Evolutionary conservation across 805 yeast species (phyloP).

Genomic region (Hanseniaspora guilliermondii): DNA sequence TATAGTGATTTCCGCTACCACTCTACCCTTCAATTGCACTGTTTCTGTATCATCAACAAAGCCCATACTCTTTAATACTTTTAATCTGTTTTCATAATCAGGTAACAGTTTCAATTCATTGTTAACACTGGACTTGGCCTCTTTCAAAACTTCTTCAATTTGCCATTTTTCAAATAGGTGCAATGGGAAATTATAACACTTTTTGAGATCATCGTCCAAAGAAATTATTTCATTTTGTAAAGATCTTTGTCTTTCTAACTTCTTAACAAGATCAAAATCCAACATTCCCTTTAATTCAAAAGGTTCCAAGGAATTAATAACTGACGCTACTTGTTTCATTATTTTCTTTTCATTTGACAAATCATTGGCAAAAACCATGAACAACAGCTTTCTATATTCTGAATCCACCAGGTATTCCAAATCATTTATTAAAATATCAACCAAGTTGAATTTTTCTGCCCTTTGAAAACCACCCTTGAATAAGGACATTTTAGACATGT

Average conservation of each 20-base stretch:
- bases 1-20: constrained; percentile 81
- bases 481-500: neutral
- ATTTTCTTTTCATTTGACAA: neutral
- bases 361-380: constrained; percentile 11
- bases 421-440: constrained; percentile 21
- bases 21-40: constrained; percentile 70
- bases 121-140: constrained; percentile 42
- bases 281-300: constrained; percentile 21
- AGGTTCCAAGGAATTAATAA: constrained; percentile 19
- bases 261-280: constrained; percentile 22
- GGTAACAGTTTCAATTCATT: constrained; percentile 84
- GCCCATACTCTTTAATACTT: constrained; percentile 62
- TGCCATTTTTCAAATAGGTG: constrained; percentile 13
- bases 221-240: constrained; percentile 23
- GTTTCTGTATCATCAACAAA: constrained; percentile 68
- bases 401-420: constrained; percentile 23
- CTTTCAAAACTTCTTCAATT: constrained; percentile 28
- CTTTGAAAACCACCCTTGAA: constrained; percentile 8
- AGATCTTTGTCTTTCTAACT: constrained; percentile 24
- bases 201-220: constrained; percentile 17
- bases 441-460: constrained; percentile 19
- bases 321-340: constrained; percentile 2
- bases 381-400: neutral
- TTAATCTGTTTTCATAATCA: constrained; percentile 80
- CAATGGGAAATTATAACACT: constrained; percentile 13